phyloP scores from a whole-genome alignment of 2,329 filamentous ascomycete genomes.

The Alternaria incomplexa region DNA sequence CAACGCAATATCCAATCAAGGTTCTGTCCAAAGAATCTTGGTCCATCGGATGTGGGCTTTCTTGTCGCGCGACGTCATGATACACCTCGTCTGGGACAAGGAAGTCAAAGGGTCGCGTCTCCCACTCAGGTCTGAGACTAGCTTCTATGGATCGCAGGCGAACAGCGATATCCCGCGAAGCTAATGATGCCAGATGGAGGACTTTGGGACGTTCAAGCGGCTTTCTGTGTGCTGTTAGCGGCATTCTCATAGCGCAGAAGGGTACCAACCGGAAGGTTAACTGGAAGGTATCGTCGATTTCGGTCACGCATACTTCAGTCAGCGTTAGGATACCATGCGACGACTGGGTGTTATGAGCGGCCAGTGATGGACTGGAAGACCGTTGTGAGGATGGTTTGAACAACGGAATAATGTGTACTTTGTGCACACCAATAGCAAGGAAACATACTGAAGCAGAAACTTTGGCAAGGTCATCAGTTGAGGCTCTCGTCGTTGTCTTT shows the following conservation, averaged over 20 bases:
- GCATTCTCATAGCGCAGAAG: background rate
- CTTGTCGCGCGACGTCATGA: conserved; percentile 41
- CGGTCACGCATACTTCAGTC: conserved; percentile 64
- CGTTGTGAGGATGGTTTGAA: conserved; percentile 63
- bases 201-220: conserved; percentile 63
- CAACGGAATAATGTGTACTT: conserved; percentile 71
- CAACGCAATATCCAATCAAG: conserved; percentile 71
- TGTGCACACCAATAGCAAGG: conserved; percentile 72
- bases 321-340: conserved; percentile 70
- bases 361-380: conserved; percentile 61
- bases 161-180: conserved; percentile 68
- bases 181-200: conserved; percentile 68
- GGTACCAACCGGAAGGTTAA: conserved; percentile 63
- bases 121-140: conserved; percentile 70
- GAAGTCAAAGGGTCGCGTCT: conserved; percentile 67
- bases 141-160: conserved; percentile 67
- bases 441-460: conserved; percentile 70
- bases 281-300: conserved; percentile 70
- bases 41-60: conserved; percentile 62
- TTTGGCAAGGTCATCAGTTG: conserved; percentile 71
- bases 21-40: conserved; percentile 69
- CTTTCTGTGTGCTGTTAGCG: conserved; percentile 45
- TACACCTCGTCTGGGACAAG: conserved; percentile 60
- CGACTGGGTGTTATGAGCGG: conserved; percentile 56
- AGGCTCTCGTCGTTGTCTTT: conserved; percentile 63